Evolutionary conservation across 1,284 basidiomycete species (phyloP).

Genomic region (Ceratobasidium sp.): DNA sequence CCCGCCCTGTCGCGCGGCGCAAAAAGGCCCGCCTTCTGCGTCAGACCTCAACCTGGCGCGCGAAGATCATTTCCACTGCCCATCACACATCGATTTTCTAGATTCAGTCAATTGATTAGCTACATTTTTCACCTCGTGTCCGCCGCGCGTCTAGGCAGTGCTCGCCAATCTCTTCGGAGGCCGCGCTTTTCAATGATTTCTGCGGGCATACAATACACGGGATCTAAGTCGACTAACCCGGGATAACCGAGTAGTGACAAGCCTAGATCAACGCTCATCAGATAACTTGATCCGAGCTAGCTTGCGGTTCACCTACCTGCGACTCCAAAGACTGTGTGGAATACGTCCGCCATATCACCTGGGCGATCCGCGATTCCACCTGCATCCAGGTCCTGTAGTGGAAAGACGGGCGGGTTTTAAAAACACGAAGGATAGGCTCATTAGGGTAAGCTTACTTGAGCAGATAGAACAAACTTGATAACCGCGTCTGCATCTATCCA

Average conservation of each 20-base stretch:
- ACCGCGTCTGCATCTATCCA: slow-evolving; percentile 95
- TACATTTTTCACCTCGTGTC: not conserved
- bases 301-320: slow-evolving; percentile 72
- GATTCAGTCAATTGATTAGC: not conserved
- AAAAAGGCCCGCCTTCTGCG: no score
- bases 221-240: slow-evolving; percentile 85
- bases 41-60: no score
- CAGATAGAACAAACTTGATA: slow-evolving; percentile 84
- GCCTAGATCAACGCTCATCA: slow-evolving; percentile 62
- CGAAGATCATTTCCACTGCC: not conserved
- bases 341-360: slow-evolving; percentile 94
- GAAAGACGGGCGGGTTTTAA: slow-evolving; percentile 10
- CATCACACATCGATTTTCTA: slow-evolving; percentile 17
- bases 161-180: slow-evolving; percentile 77
- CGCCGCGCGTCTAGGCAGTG: slow-evolving; percentile 61
- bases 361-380: slow-evolving; percentile 96
- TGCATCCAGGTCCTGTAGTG: slow-evolving; percentile 80
- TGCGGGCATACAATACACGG: slow-evolving; percentile 96
- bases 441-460: slow-evolving; percentile 71
- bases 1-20: no score
- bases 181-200: slow-evolving; percentile 75
- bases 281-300: not conserved
- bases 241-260: slow-evolving; percentile 92
- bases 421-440: slow-evolving; percentile 1
- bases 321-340: slow-evolving; percentile 94